Evolutionary conservation across 768 basidiomycete species (phyloP).

Genomic region (Pisolithus microcarpus): DNA sequence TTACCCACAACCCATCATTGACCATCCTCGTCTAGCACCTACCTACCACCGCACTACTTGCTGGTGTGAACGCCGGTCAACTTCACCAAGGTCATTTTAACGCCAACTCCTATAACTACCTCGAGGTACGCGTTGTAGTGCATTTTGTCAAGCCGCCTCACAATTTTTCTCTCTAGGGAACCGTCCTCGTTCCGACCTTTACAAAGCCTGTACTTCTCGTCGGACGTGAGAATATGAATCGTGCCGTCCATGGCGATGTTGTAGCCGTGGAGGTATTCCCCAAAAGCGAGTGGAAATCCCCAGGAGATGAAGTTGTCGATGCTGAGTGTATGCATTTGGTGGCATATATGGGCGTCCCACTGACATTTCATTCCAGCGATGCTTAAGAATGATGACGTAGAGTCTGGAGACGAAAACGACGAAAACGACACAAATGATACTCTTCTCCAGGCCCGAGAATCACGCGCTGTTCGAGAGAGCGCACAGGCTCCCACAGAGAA

Average conservation of each 20-base stretch:
- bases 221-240: conserved; percentile 91
- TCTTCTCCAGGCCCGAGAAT: background rate
- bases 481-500: conserved; percentile 40
- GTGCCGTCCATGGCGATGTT: conserved; percentile 88
- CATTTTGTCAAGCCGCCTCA: background rate
- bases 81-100: conserved; percentile 93
- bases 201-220: conserved; percentile 75
- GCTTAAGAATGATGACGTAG: conserved; percentile 79
- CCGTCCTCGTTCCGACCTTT: conserved; percentile 66
- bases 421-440: conserved; percentile 25
- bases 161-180: conserved; percentile 46
- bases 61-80: conserved; percentile 79
- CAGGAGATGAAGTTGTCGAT: conserved; percentile 88
- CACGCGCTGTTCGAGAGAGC: background rate
- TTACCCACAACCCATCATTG: background rate
- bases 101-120: conserved; percentile 91
- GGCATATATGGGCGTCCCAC: background rate
- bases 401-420: conserved; percentile 55
- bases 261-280: conserved; percentile 87
- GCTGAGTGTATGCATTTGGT: conserved; percentile 60
- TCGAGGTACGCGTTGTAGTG: conserved; percentile 52
- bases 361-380: conserved; percentile 44
- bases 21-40: conserved; percentile 54
- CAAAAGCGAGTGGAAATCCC: conserved; percentile 86
- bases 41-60: conserved; percentile 57